Conservation (phyloP, 768 basidiomycete species). For the Boletus patriciae region DNA sequence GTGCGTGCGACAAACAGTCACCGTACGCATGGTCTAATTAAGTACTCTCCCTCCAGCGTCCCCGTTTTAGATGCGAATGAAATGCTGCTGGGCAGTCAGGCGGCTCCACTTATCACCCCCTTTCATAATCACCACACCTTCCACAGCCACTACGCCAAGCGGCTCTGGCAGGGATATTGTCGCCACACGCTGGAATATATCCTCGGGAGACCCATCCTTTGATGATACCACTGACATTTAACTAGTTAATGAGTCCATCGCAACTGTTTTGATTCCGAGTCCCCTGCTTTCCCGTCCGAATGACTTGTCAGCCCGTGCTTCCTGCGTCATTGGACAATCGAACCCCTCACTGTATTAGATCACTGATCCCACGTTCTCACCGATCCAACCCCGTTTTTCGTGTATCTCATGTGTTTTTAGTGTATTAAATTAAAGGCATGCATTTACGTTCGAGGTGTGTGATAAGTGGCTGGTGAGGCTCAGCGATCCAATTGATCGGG, state of each 20-base stretch:
- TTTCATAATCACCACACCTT: not conserved
- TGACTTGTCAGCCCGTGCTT: not conserved
- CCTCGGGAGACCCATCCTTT: not conserved
- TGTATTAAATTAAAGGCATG: not conserved
- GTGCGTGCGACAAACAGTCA: constrained; percentile 11
- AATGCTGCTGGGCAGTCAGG: not conserved
- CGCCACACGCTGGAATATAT: constrained; percentile 3
- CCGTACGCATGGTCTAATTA: constrained; percentile 8
- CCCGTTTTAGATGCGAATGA: constrained; percentile 10
- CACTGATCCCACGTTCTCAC: not conserved
- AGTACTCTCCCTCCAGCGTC: constrained; percentile 1
- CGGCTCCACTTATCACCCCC: not conserved
- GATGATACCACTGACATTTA: constrained; percentile 14
- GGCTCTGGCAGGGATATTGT: not conserved
- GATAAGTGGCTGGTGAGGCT: not conserved
- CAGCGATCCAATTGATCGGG: not conserved
- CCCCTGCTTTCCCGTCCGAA: not conserved
- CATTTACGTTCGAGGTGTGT: not conserved
- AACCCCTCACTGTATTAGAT: not conserved
- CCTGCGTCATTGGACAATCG: not conserved
- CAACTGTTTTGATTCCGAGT: not conserved
- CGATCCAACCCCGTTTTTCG: not conserved
- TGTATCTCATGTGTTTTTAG: constrained; percentile 12
- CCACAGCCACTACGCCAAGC: not conserved
- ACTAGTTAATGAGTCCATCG: not conserved